A percentile compares a stretch with the other conserved stretches of the same genome.
Evolutionary conservation across 148 eudicot species (phyloP).

Genomic region (Rhododendron vialii): DNA sequence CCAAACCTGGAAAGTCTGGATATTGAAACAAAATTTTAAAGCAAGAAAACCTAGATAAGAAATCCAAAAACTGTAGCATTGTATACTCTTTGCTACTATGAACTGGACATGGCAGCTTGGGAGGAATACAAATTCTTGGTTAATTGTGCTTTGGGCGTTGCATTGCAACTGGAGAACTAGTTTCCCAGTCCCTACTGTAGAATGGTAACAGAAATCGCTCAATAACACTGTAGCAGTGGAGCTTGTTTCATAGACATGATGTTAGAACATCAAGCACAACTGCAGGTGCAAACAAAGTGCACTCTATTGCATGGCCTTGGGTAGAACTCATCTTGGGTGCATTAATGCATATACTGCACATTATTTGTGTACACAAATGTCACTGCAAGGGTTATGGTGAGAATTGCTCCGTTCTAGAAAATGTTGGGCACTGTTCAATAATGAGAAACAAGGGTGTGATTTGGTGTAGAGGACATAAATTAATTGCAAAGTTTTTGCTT

Average conservation of each 20-base stretch:
- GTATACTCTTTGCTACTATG: background rate
- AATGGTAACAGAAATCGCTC: background rate
- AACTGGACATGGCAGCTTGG: background rate
- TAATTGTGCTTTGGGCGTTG: background rate
- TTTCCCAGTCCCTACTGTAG: background rate
- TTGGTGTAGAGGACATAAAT: background rate
- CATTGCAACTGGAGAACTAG: background rate
- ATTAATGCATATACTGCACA: background rate
- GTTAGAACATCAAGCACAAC: background rate
- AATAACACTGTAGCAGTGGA: background rate
- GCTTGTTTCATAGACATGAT: background rate
- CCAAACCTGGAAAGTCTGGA: background rate
- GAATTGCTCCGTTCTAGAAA: background rate
- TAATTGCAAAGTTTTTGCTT: background rate
- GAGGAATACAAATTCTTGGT: background rate
- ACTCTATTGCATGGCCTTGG: background rate
- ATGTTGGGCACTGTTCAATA: background rate
- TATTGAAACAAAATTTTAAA: background rate
- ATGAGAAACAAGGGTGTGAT: constrained; percentile 2
- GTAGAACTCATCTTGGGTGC: background rate
- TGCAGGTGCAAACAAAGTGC: background rate
- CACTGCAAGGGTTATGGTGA: background rate
- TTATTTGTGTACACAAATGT: background rate
- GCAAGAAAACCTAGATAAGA: background rate
- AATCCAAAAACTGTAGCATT: background rate